Evolutionary conservation across 139 green algal species (phyloP), one percentile per base, ranked within the genome.

Genomic region (Coccomyxa sp.): DNA sequence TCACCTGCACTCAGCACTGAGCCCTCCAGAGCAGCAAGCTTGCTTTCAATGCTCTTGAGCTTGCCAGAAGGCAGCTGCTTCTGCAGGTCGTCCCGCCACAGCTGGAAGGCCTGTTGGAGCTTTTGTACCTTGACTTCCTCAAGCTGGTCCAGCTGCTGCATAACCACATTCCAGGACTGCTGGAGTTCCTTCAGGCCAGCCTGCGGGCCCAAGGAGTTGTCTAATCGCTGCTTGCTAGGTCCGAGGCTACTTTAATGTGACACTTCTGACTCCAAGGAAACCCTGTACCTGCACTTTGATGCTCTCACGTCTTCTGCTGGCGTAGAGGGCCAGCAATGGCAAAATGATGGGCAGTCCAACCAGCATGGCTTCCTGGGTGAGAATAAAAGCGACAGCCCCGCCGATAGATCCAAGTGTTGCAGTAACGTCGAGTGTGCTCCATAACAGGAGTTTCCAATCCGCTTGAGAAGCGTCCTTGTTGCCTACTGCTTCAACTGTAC

Each of bases 341-440:
- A 92, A 71, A 51, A 90, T 67, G 13, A 91, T 67, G 23, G 87
- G 87, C 3, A 86, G 82, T 12, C 79, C 78, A 11, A 82, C 80
- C 0, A 92, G 81, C 75, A 90, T 76, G 18, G 82, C 81, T 82
- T 92, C 87, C 79, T 88, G 81, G 0, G 87, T 91, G 21, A 92
- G 31, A 0, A 92, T 60, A 60, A 92, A 91, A 9, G 89, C 89
- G n/a, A 87, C 76, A 0, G 89, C 87, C 13, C 79, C 82, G 17
- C 78, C 81, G 14, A 92, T 32, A 14, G 89, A 84, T 18, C 89
- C 89, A 32, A 92, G 68, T 58, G 87, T 89, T 16, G 89, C 89
- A 38, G 67, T 68, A 9, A 82, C 77, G 76, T 92, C 88, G 12
- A 91, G 28, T 0, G 85, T 75, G 27, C 57, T 75, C 88, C 88